A percentile compares a stretch with the other conserved stretches of the same genome.
Conservation (phyloP, 2,329 filamentous ascomycete species). For the Aureobasidium sp. region DNA sequence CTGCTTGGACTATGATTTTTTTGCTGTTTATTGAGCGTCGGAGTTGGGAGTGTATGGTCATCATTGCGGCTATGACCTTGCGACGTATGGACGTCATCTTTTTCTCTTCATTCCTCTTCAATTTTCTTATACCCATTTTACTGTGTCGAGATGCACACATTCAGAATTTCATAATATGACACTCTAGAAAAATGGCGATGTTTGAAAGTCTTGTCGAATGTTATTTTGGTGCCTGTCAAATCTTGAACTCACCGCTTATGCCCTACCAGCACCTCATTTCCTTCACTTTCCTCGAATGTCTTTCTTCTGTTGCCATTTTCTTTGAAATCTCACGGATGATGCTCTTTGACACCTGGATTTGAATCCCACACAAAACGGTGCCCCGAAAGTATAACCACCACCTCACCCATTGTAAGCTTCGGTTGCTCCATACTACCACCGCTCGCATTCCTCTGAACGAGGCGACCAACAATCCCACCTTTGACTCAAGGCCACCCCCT, state of each 20-base stretch:
- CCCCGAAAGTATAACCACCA: constrained; percentile 5
- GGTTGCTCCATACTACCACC: constrained; percentile 12
- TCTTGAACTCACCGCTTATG: neutral
- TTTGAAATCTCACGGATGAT: no score
- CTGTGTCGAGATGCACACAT: neutral
- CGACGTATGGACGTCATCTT: neutral
- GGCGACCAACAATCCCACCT: neutral
- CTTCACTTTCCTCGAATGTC: neutral
- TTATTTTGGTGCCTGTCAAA: constrained; percentile 2
- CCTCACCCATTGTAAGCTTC: constrained; percentile 2
- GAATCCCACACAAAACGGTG: neutral
- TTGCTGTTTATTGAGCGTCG: constrained; percentile 4
- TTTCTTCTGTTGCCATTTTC: no score
- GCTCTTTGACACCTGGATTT: no score
- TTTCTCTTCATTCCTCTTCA: neutral
- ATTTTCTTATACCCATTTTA: neutral
- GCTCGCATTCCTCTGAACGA: constrained; percentile 8
- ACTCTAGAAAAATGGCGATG: neutral
- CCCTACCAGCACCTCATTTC: neutral
- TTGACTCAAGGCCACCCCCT: neutral
- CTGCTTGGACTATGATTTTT: neutral
- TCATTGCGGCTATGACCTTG: neutral
- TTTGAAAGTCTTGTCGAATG: neutral
- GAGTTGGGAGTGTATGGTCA: neutral
- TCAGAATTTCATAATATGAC: neutral